A percentile compares a stretch with the other conserved stretches of the same genome.
Conservation (phyloP, 768 basidiomycete genomes). For the Ramaria sp. region DNA sequence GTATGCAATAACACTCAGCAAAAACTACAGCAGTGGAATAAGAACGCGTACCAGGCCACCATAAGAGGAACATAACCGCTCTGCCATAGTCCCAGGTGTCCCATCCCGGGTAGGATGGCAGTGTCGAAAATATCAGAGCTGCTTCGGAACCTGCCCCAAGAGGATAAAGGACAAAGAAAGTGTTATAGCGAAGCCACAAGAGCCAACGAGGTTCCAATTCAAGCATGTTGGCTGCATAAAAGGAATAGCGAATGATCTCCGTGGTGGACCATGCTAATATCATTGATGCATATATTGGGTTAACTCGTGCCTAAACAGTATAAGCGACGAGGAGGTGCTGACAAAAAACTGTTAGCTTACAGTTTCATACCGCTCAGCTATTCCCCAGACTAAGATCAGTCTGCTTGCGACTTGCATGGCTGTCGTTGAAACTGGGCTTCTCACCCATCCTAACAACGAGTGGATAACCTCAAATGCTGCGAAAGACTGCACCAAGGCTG, state of each 20-base stretch:
- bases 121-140: slow-evolving; percentile 65
- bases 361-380: slow-evolving; percentile 51
- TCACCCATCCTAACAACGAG: slow-evolving; percentile 66
- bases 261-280: slow-evolving; percentile 86
- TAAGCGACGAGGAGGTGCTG: neutral
- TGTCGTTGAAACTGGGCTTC: slow-evolving; percentile 67
- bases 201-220: slow-evolving; percentile 39
- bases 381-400: slow-evolving; percentile 78
- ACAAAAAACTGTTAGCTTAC: slow-evolving; percentile 29
- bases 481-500: slow-evolving; percentile 70
- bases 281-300: slow-evolving; percentile 84
- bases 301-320: slow-evolving; percentile 42
- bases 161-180: slow-evolving; percentile 92
- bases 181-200: slow-evolving; percentile 76
- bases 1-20: slow-evolving; percentile 1
- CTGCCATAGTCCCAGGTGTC: slow-evolving; percentile 55
- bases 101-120: slow-evolving; percentile 38
- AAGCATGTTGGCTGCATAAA: slow-evolving; percentile 65
- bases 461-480: slow-evolving; percentile 83
- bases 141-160: slow-evolving; percentile 89
- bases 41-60: slow-evolving; percentile 74
- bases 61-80: slow-evolving; percentile 54
- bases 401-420: slow-evolving; percentile 71
- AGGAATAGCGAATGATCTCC: slow-evolving; percentile 86
- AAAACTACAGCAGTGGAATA: slow-evolving; percentile 4